phyloP scores from a whole-genome alignment of 306 rosid genomes.

The Corylus avellana region DNA sequence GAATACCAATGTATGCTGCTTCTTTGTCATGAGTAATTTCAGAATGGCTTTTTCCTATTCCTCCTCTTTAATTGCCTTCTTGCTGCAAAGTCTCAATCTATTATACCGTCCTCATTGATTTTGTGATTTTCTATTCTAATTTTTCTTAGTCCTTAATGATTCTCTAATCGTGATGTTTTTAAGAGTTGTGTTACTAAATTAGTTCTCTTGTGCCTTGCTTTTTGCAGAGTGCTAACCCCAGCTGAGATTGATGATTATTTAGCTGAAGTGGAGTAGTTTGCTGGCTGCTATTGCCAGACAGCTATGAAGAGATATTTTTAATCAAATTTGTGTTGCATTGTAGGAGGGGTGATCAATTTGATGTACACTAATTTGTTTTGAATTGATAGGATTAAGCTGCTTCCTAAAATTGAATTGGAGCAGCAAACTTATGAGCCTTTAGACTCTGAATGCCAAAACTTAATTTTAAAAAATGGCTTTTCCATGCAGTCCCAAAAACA shows the following conservation, averaged over 20 bases:
- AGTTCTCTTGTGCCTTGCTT: conserved; percentile 7
- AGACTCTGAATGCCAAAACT: background rate
- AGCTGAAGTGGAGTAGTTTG: conserved; percentile 85
- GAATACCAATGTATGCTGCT: background rate
- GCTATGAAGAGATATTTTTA: background rate
- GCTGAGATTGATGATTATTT: conserved; percentile 94
- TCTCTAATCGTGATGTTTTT: background rate
- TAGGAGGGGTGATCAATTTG: background rate
- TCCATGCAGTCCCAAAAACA: background rate
- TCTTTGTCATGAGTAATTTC: background rate
- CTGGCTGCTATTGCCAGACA: background rate
- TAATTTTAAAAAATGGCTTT: background rate
- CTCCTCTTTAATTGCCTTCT: background rate
- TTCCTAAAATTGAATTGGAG: background rate
- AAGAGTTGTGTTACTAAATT: background rate
- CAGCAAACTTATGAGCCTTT: background rate
- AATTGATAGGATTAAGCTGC: background rate
- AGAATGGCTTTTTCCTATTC: background rate
- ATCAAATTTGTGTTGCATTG: background rate
- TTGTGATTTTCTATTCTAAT: background rate
- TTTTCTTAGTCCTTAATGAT: conserved; percentile 1
- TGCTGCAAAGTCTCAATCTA: background rate
- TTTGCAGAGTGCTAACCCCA: conserved; percentile 89
- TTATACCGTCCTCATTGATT: background rate
- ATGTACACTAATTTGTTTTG: background rate